These are phyloP conservation scores for Kwoniella pini DNA, from an alignment of 768 basidiomycete species.

Conservation along the genomic window DNA sequence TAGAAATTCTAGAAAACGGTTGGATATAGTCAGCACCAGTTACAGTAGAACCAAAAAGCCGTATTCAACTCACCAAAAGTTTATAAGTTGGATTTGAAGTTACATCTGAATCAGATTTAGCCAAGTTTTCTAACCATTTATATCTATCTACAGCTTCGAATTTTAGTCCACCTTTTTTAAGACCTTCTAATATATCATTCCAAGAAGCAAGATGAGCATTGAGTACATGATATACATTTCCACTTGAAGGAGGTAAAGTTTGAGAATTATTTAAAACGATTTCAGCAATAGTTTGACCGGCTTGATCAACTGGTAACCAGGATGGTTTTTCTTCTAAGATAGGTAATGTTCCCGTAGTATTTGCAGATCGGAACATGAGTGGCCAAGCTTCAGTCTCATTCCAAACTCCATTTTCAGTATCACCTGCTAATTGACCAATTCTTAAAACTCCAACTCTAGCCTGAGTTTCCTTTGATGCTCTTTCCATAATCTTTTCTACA, in stretches of 20 bases:
- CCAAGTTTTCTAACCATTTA: slow-evolving; percentile 57
- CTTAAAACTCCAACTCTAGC: slow-evolving; percentile 57
- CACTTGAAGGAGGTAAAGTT: slow-evolving; percentile 14
- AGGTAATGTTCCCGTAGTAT: slow-evolving; percentile 53
- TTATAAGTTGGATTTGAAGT: slow-evolving; percentile 58
- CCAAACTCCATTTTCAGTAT: slow-evolving; percentile 60
- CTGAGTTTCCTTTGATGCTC: slow-evolving; percentile 52
- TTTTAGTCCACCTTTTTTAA: slow-evolving; percentile 55
- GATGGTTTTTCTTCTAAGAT: slow-evolving; percentile 56
- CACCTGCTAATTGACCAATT: slow-evolving; percentile 65
- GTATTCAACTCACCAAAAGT: slow-evolving; percentile 49
- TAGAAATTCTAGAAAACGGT: slow-evolving; percentile 58
- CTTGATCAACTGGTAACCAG: slow-evolving; percentile 63
- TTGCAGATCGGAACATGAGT: slow-evolving; percentile 59
- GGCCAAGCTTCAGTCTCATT: slow-evolving; percentile 61
- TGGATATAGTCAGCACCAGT: too few species aligned
- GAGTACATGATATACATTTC: slow-evolving; percentile 56
- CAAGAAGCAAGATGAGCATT: slow-evolving; percentile 56
- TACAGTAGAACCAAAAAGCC: neutral
- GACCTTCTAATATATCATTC: slow-evolving; percentile 57
- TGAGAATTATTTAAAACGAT: slow-evolving; percentile 49
- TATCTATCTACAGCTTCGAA: slow-evolving; percentile 56
- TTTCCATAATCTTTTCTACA: slow-evolving; percentile 59
- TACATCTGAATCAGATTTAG: slow-evolving; percentile 55
- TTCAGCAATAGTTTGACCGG: slow-evolving; percentile 60